These are phyloP conservation scores for Fusarium sp. DNA, from an alignment of 2,329 filamentous ascomycete species.

Conservation along the genomic window DNA sequence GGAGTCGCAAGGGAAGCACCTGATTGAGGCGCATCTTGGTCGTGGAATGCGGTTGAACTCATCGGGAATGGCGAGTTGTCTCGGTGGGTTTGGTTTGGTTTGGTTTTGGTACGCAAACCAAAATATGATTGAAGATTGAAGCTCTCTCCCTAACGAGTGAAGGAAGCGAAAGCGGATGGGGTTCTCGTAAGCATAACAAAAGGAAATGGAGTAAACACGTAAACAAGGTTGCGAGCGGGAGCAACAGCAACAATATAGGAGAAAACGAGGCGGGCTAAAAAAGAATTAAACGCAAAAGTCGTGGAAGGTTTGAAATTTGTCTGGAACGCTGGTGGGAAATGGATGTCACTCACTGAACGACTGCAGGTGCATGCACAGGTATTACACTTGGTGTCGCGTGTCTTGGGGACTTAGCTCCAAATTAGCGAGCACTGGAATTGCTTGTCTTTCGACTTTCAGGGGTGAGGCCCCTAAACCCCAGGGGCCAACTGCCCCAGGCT, in stretches of 20 bases:
- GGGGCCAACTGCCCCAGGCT: constrained; percentile 18
- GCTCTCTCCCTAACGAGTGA: constrained; percentile 27
- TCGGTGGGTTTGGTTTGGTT: constrained; percentile 26
- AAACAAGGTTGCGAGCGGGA: not conserved
- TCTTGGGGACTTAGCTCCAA: constrained; percentile 35
- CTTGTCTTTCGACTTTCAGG: constrained; percentile 41
- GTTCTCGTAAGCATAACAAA: constrained; percentile 37
- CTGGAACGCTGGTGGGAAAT: constrained; percentile 34
- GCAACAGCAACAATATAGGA: constrained; percentile 3
- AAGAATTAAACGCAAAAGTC: constrained; percentile 20
- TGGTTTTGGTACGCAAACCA: constrained; percentile 13
- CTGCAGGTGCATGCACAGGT: constrained; percentile 9
- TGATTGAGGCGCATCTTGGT: constrained; percentile 41
- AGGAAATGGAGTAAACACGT: not conserved
- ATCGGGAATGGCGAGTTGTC: constrained; percentile 43
- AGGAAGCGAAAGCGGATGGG: constrained; percentile 22
- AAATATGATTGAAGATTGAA: constrained; percentile 3
- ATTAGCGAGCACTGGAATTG: constrained; percentile 44
- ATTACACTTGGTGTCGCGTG: constrained; percentile 40
- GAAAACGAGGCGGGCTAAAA: constrained; percentile 6
- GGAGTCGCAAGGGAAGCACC: constrained; percentile 27
- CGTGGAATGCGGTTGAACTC: constrained; percentile 44
- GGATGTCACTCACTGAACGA: constrained; percentile 21
- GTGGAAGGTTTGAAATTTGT: constrained; percentile 31
- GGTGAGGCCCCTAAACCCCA: constrained; percentile 31